Evolutionary conservation across 2,329 filamentous ascomycete species (phyloP).

Genomic region (Penicillium sp.): DNA sequence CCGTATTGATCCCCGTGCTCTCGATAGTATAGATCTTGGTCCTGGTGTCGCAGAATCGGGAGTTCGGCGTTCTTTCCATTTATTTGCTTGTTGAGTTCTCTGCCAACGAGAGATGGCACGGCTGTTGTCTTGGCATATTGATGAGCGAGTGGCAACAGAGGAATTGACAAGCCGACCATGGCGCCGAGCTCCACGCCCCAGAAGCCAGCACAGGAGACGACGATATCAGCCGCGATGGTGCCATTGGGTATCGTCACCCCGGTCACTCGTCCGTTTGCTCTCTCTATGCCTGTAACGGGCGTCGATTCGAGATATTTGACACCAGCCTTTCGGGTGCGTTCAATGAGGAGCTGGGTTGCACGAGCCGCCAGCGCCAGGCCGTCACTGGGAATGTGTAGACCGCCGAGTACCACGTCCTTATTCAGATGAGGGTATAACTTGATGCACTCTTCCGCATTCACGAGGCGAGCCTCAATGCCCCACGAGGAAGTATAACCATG

Average conservation of each 20-base stretch:
- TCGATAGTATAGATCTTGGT: constrained; percentile 65
- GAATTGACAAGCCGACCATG: constrained; percentile 61
- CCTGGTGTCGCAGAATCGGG: constrained; percentile 65
- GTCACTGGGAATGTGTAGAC: constrained; percentile 62
- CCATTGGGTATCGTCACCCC: constrained; percentile 56
- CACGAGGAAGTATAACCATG: constrained; percentile 63
- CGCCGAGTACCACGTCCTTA: constrained; percentile 57
- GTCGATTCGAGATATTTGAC: constrained; percentile 61
- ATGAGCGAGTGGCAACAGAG: constrained; percentile 62
- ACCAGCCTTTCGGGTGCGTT: constrained; percentile 59
- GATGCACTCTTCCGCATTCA: constrained; percentile 56
- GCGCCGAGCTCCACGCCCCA: constrained; percentile 67
- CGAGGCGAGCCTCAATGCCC: constrained; percentile 59
- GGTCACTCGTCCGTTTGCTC: constrained; percentile 53
- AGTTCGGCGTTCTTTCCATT: constrained; percentile 54
- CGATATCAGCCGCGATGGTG: constrained; percentile 59
- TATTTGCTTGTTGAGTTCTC: constrained; percentile 48
- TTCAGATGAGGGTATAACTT: constrained; percentile 59
- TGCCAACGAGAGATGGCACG: constrained; percentile 48
- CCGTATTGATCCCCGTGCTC: constrained; percentile 65
- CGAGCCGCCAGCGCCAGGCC: constrained; percentile 63
- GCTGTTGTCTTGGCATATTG: constrained; percentile 65
- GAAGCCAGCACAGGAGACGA: constrained; percentile 66
- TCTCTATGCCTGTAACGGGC: constrained; percentile 60
- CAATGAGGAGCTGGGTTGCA: constrained; percentile 64